These are phyloP conservation scores for Rhizopogon vesiculosus DNA, from an alignment of 768 basidiomycete genomes.

Conservation along the genomic window DNA sequence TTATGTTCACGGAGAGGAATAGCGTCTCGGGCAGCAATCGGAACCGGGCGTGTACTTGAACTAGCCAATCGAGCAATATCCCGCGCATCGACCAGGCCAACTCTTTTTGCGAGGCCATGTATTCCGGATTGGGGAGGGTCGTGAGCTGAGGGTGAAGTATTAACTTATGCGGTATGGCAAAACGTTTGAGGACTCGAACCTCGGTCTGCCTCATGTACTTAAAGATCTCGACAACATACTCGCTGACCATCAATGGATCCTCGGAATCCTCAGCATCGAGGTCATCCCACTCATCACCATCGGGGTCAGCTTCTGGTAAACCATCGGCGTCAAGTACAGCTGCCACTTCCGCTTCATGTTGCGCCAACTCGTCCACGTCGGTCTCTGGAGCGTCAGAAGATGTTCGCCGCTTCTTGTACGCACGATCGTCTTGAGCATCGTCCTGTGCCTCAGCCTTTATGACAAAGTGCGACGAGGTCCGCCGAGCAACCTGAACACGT, in stretches of 20 bases:
- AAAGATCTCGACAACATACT: conserved; percentile 94
- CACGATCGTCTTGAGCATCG: conserved; percentile 54
- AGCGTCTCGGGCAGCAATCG: conserved; percentile 86
- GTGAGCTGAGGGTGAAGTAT: conserved; percentile 39
- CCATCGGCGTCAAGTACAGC: conserved; percentile 40
- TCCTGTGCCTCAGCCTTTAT: conserved; percentile 34
- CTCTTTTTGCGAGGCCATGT: conserved; percentile 81
- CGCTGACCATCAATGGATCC: conserved; percentile 95
- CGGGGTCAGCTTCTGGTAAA: conserved; percentile 61
- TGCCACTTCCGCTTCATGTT: conserved; percentile 28
- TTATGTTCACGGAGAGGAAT: conserved; percentile 84
- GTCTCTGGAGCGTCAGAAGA: conserved; percentile 57
- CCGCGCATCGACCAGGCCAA: conserved; percentile 88
- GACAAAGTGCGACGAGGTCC: conserved; percentile 28
- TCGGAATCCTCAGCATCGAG: conserved; percentile 88
- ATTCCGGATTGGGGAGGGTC: conserved; percentile 79
- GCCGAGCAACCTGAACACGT: conserved; percentile 21
- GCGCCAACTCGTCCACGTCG: conserved; percentile 37
- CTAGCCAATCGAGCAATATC: conserved; percentile 88
- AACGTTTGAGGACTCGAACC: conserved; percentile 34
- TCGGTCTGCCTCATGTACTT: conserved; percentile 84
- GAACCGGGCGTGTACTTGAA: conserved; percentile 87
- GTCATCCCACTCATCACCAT: conserved; percentile 78
- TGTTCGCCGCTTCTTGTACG: conserved; percentile 71
- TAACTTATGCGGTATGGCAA: conserved; percentile 1